Base-by-base conservation (phyloP, 345 rosid species). In the Acer negundo region DNA sequence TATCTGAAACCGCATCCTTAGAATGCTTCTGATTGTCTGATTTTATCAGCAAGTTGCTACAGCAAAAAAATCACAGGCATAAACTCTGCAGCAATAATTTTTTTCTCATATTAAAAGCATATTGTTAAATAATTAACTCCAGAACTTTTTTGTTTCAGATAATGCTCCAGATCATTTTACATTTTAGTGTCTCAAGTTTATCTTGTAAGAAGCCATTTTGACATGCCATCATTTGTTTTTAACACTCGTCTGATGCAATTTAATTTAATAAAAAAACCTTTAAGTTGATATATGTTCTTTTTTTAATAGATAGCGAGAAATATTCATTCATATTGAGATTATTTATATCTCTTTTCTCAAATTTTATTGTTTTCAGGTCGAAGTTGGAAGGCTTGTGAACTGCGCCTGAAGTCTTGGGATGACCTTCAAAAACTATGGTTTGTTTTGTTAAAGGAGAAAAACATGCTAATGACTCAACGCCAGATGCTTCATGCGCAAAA, bases 381-480 rank as follows among this genome's bases (percentile, higher is more conserved):
- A 79, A 88, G 98, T 75, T 96, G 99, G 97, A 96, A 96, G 83
- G 97, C 98, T 75, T 80, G 91, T 64, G 98, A 96, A 79, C 84
- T 97, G 85, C 94, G 97, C 3, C 83, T 97, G 53, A 97, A 92
- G 87, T 89, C 97, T 3, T 97, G 98, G 98, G 96, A 89, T 6
- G 93, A 94, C 85, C 97, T 97, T 79, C 89, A 91, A 31, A 97
- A 91, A 85, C 90, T 94, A 19, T 94, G 99, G 98, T 90, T 83
- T 72, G 97, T 96, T 80, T 82, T 96, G 28, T 80, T 96, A 10
- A 94, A 96, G 81, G 98, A 96, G 92, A 96, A 92, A 75, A 96
- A 96, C 86, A 91, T 94, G 99, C 82, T 96, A 86, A 92, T 92
- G 97, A 91, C 95, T 78, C 99, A 96, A 75, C 91, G 92, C 23